Evolutionary conservation across 1,139 yeast species (phyloP).

Genomic region (Citeromyces siamensis): DNA sequence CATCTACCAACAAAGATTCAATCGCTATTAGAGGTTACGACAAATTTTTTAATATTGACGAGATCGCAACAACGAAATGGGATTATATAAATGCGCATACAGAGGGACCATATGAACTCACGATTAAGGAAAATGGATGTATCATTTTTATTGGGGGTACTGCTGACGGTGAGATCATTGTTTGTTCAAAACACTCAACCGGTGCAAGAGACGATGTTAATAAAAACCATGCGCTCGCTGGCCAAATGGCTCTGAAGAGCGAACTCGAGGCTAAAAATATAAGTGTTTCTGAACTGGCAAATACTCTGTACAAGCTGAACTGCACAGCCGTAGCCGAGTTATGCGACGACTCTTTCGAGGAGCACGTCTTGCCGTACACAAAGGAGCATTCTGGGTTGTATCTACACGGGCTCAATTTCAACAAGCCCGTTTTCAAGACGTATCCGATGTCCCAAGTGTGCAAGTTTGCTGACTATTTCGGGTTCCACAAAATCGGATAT

Average conservation of each 20-base stretch:
- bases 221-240: conserved; percentile 68
- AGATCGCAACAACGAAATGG: conserved; percentile 41
- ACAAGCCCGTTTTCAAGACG: conserved; percentile 52
- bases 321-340: conserved; percentile 85
- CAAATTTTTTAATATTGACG: conserved; percentile 81
- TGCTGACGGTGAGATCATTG: conserved; percentile 58
- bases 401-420: conserved; percentile 76
- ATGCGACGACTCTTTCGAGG: conserved; percentile 91
- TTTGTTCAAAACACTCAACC: conserved; percentile 84
- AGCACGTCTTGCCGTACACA: conserved; percentile 75
- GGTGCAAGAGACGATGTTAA: conserved; percentile 46
- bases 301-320: conserved; percentile 32
- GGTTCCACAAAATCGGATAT: conserved; percentile 48
- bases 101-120: conserved; percentile 66
- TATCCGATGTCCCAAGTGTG: conserved; percentile 47
- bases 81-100: conserved; percentile 32
- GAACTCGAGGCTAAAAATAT: conserved; percentile 35
- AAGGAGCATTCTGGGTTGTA: conserved; percentile 68
- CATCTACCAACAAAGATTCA: conserved; percentile 12
- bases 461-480: conserved; percentile 55
- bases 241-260: conserved; percentile 40
- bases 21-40: conserved; percentile 86
- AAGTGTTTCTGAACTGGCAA: conserved; percentile 39
- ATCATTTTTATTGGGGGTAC: conserved; percentile 75
- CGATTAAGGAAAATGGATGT: conserved; percentile 91